These are phyloP conservation scores for Hypoxylon sp. DNA, from an alignment of 2,329 filamentous ascomycete genomes.

Conservation along the genomic window DNA sequence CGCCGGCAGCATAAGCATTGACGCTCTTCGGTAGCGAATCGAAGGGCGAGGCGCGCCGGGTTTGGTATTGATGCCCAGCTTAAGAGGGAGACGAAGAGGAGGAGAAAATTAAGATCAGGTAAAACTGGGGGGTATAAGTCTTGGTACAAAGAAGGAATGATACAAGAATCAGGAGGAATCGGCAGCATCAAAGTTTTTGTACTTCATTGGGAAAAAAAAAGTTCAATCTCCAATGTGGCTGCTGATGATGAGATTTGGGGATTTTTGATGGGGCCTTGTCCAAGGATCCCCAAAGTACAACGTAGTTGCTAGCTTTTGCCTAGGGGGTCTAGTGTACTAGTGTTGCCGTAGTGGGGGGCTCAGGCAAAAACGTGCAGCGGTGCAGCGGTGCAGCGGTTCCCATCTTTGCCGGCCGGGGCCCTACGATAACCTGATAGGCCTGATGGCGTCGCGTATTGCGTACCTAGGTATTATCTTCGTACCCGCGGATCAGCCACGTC, in stretches of 20 bases:
- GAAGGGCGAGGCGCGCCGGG: slow-evolving; percentile 21
- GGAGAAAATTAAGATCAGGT: slow-evolving; percentile 7
- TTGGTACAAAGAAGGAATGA: slow-evolving; percentile 30
- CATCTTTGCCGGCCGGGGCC: slow-evolving; percentile 25
- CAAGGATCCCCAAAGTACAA: slow-evolving; percentile 16
- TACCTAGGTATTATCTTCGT: no score
- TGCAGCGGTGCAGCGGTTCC: slow-evolving; percentile 2
- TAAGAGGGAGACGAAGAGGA: slow-evolving; percentile 5
- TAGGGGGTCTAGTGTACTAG: slow-evolving; percentile 12
- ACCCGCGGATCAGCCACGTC: slow-evolving; percentile 4
- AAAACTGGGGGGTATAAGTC: slow-evolving; percentile 16
- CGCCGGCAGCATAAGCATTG: slow-evolving; percentile 21
- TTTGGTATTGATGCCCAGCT: slow-evolving; percentile 37
- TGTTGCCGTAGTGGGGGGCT: slow-evolving; percentile 23
- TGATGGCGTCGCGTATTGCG: slow-evolving; percentile 22
- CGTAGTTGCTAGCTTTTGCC: not conserved
- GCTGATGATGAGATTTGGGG: slow-evolving; percentile 41
- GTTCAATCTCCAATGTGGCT: slow-evolving; percentile 20
- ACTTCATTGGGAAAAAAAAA: slow-evolving; percentile 30
- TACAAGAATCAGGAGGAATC: slow-evolving; percentile 23
- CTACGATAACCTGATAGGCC: slow-evolving; percentile 32
- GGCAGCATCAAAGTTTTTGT: slow-evolving; percentile 41
- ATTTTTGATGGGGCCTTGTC: slow-evolving; percentile 28
- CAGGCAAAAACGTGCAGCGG: slow-evolving; percentile 20
- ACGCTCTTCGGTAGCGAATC: slow-evolving; percentile 31